Percentiles rank a stretch among this genome's conserved stretches.
These are phyloP conservation scores for Sugiyamaella japonica DNA, from an alignment of 1,139 yeast genomes.

Conservation along the genomic window DNA sequence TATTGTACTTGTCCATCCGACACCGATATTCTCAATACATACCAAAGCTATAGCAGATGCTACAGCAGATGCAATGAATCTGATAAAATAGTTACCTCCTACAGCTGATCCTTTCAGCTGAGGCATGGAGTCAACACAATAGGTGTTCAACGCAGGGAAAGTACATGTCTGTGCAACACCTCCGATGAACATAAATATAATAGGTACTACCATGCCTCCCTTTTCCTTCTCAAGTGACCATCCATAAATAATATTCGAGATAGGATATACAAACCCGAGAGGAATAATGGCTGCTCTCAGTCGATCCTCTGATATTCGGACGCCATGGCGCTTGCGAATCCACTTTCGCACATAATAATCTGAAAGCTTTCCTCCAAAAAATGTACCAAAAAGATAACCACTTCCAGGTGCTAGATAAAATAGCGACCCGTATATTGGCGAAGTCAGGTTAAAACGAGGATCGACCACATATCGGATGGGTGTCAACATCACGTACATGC, in stretches of 20 bases:
- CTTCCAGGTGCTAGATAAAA: slow-evolving; percentile 56
- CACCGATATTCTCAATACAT: slow-evolving; percentile 49
- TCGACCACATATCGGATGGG: slow-evolving; percentile 56
- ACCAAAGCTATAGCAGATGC: slow-evolving; percentile 51
- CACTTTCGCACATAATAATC: slow-evolving; percentile 49
- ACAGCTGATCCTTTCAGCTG: slow-evolving; percentile 54
- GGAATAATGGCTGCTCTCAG: slow-evolving; percentile 45
- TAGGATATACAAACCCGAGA: slow-evolving; percentile 47
- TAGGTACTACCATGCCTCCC: slow-evolving; percentile 58
- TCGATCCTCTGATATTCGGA: slow-evolving; percentile 54
- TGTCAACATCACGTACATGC: slow-evolving; percentile 53
- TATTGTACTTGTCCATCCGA: slow-evolving; percentile 55
- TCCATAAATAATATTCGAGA: slow-evolving; percentile 50
- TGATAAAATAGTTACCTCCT: slow-evolving; percentile 51
- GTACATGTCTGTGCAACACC: slow-evolving; percentile 53
- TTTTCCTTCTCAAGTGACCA: slow-evolving; percentile 51
- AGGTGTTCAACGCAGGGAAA: slow-evolving; percentile 54
- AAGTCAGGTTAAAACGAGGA: slow-evolving; percentile 50
- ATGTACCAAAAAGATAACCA: slow-evolving; percentile 52
- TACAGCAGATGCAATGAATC: slow-evolving; percentile 53
- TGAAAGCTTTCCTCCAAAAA: slow-evolving; percentile 53
- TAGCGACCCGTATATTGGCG: slow-evolving; percentile 51
- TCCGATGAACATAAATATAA: slow-evolving; percentile 48
- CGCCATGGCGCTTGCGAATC: slow-evolving; percentile 44
- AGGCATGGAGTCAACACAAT: slow-evolving; percentile 58